Base-by-base conservation (phyloP, 1,284 basidiomycete species). In the Ceratobasidium sp. region DNA sequence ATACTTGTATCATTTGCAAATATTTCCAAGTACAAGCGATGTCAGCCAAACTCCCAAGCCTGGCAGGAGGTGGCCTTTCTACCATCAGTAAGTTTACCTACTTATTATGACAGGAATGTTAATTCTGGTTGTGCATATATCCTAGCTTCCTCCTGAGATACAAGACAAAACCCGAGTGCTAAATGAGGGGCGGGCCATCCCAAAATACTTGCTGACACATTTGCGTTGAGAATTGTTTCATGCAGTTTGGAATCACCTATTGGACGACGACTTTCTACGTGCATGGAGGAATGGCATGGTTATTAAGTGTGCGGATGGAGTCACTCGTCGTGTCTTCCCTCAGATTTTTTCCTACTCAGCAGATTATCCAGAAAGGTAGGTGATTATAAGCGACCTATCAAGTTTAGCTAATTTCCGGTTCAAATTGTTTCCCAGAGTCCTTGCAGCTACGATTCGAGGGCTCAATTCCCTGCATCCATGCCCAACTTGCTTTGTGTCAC, bases 291-390 rank as follows among this genome's bases (percentile, higher is more conserved):
- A 79, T 68, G 79, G 78, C 0, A 68, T 73, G 17, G 68, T 78
- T 2, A 73, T 79, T 4, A 55, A 69, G n/a, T 80, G 76, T 65
- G 50, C 56, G 25, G 79, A 81, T 75, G 77, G 77, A 3, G 71
- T 78, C 31, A 53, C 64, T 20, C 73, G 75, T 0, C 73, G 74
- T 1, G 56, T 78, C 2, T 81, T 76, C 70, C 76, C 77, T 38
- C 74, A 77, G 1, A 69, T 81, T 27, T 77, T 80, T 34, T 76
- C 75, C 15, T 81, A 82, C 68, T 78, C 78, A 10, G 79, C 78
- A 0, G 80, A 82, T 69, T 81, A 80, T 74, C 70, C 79, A 1
- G 79, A 81, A 70, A 80, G 79, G 80, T 80, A 68, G 62, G 75
- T 75, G 27, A 20, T 29, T 3, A 8, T 31, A 31, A 17, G 15